These are phyloP conservation scores for Xylariaceae sp. DNA, from an alignment of 2,329 filamentous ascomycete genomes.

Conservation along the genomic window DNA sequence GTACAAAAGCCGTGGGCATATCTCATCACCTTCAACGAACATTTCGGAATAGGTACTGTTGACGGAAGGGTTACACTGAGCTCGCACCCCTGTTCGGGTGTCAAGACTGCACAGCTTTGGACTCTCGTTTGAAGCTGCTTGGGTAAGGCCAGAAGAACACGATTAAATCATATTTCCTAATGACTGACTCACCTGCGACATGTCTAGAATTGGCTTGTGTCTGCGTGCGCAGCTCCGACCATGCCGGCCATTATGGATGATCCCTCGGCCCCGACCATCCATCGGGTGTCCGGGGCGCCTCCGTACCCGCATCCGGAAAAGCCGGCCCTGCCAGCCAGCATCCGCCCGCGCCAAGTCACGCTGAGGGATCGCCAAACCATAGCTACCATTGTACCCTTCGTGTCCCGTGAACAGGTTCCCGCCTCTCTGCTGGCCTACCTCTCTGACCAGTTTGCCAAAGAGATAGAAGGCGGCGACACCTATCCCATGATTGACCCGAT, in stretches of 20 bases:
- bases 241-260: constrained; percentile 81
- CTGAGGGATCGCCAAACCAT: constrained; percentile 79
- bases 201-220: no score
- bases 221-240: neutral
- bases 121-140: no score
- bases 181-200: no score
- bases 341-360: constrained; percentile 72
- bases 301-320: constrained; percentile 62
- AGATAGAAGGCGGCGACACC: constrained; percentile 88
- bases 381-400: constrained; percentile 80
- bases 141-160: no score
- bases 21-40: neutral
- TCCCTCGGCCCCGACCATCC: constrained; percentile 65
- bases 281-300: constrained; percentile 61
- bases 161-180: no score
- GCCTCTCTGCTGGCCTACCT: constrained; percentile 71
- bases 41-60: neutral
- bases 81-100: no score
- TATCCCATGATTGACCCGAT: constrained; percentile 83
- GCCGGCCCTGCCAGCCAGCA: constrained; percentile 62
- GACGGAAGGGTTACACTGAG: no score
- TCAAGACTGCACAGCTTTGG: no score
- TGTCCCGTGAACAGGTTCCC: constrained; percentile 72
- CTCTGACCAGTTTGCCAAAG: constrained; percentile 78
- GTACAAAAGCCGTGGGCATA: neutral